phyloP scores from a whole-genome alignment of 2,329 filamentous ascomycete species.

The Cryphonectria radicalis region DNA sequence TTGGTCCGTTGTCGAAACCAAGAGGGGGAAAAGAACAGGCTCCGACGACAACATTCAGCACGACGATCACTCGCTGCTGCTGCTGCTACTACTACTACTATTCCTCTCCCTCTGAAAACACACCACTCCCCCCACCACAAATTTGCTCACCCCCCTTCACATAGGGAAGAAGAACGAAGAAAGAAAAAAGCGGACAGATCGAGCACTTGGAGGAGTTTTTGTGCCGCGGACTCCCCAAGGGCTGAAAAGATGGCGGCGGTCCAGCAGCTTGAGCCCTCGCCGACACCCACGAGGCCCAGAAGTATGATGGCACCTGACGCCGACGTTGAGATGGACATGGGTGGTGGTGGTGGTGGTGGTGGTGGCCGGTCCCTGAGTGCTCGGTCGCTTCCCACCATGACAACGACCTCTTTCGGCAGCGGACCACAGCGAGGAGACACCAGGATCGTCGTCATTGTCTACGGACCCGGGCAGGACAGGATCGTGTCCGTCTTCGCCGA shows the following conservation, averaged over 20 bases:
- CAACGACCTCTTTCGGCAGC: slow-evolving; percentile 46
- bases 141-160: neutral
- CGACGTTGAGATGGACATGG: slow-evolving; percentile 41
- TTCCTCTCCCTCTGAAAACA: neutral
- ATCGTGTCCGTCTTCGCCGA: slow-evolving; percentile 79
- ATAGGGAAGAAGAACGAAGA: neutral
- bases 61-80: neutral
- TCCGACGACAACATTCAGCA: neutral
- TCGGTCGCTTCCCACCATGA: slow-evolving; percentile 39
- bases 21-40: neutral
- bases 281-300: slow-evolving; percentile 33
- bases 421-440: slow-evolving; percentile 57
- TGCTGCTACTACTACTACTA: neutral
- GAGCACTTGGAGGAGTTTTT: neutral
- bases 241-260: slow-evolving; percentile 26
- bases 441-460: slow-evolving; percentile 68
- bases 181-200: neutral
- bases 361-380: slow-evolving; percentile 8
- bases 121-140: too few relatives aligned
- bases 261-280: slow-evolving; percentile 35
- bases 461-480: slow-evolving; percentile 71
- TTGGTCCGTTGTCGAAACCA: neutral
- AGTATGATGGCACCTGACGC: slow-evolving; percentile 36
- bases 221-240: neutral
- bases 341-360: slow-evolving; percentile 18